Evolutionary conservation across 2,329 filamentous ascomycete genomes (phyloP).

Genomic region (Sporothrix phasma): DNA sequence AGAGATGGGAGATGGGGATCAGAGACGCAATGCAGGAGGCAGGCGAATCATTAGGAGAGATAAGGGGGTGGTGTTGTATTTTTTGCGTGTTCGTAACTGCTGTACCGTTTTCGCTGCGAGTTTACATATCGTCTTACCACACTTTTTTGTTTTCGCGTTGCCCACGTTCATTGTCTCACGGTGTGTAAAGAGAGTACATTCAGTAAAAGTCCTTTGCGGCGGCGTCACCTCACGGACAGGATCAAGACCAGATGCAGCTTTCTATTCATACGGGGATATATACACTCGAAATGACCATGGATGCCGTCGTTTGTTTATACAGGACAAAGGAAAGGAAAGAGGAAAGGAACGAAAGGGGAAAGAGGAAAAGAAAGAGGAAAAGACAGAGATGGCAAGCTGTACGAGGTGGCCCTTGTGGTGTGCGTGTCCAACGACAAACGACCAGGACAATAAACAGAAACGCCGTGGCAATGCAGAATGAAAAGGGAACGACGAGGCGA

Average conservation of each 20-base stretch:
- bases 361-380: neutral
- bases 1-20: neutral
- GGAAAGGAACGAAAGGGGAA: no score
- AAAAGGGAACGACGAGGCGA: no score
- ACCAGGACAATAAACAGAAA: conserved; percentile 1
- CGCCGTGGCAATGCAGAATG: conserved; percentile 19
- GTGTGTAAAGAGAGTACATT: conserved; percentile 9
- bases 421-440: no score
- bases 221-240: no score
- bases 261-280: conserved; percentile 4
- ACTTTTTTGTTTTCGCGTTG: neutral
- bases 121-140: neutral
- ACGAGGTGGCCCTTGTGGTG: no score
- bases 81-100: neutral
- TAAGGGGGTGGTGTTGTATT: neutral
- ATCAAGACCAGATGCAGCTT: neutral
- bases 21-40: no score
- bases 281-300: neutral
- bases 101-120: neutral
- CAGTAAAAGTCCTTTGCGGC: no score
- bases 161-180: neutral
- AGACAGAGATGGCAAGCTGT: neutral
- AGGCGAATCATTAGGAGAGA: no score
- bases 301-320: neutral
- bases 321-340: no score